Evolutionary conservation across 768 basidiomycete species (phyloP).

Genomic region (Clitopilus passeckerianus): DNA sequence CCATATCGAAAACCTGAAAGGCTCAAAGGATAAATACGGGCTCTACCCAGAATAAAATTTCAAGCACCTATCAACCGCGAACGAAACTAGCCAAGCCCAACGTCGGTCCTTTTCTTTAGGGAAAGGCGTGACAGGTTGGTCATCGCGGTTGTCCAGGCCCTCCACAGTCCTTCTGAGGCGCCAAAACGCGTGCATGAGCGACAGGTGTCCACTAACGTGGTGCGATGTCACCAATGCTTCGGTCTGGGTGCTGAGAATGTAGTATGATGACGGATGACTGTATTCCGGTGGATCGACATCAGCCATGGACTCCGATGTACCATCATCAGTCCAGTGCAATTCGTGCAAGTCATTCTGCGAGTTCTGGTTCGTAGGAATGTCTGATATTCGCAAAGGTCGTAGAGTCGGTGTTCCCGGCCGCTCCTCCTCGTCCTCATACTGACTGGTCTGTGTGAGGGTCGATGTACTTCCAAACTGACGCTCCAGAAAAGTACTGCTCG

Average conservation of each 20-base stretch:
- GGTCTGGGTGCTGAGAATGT: not conserved
- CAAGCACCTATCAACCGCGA: not conserved
- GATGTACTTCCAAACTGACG: not conserved
- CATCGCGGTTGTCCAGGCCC: not conserved
- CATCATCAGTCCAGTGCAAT: not conserved
- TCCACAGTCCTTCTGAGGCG: not conserved
- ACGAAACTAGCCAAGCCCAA: not conserved
- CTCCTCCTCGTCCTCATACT: not conserved
- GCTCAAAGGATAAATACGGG: not conserved
- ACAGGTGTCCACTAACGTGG: not conserved
- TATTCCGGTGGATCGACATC: not conserved
- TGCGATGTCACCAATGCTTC: not conserved
- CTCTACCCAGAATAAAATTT: not conserved
- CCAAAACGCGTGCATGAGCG: not conserved
- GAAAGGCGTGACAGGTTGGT: not conserved
- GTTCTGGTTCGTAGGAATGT: not conserved
- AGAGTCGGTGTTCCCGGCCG: not conserved
- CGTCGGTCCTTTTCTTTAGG: not conserved
- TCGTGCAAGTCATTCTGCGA: not conserved
- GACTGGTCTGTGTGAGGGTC: not conserved
- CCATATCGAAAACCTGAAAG: not conserved
- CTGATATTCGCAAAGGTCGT: not conserved
- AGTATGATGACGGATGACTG: not conserved
- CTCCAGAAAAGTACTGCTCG: not conserved
- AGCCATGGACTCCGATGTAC: not conserved